Percentiles rank a stretch among this genome's conserved stretches.
Conservation (phyloP, 192 early-diverging fungal species). For the Umbelopsis sp. region DNA sequence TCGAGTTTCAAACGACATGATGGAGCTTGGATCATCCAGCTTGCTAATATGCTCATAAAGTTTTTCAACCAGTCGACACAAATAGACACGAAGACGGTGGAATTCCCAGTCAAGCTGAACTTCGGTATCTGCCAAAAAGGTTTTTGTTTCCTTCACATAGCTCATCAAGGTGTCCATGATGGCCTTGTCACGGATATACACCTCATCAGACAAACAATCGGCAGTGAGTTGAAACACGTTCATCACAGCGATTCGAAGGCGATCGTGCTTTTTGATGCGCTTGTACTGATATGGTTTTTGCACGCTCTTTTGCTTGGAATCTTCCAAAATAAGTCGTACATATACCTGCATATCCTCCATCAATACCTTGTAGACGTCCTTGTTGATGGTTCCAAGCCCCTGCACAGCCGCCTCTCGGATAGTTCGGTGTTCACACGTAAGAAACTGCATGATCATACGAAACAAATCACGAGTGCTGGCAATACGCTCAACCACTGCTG, state of each 20-base stretch:
- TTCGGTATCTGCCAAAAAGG: conserved; percentile 76
- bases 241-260: conserved; percentile 70
- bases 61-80: conserved; percentile 86
- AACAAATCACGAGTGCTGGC: conserved; percentile 63
- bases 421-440: conserved; percentile 63
- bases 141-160: conserved; percentile 78
- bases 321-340: conserved; percentile 62
- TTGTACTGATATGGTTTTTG: conserved; percentile 59
- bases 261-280: conserved; percentile 64
- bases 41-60: conserved; percentile 75
- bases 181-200: conserved; percentile 60
- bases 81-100: conserved; percentile 84
- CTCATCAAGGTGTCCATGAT: conserved; percentile 66
- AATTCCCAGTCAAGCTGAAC: conserved; percentile 87
- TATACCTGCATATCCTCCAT: conserved; percentile 68
- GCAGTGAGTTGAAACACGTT: conserved; percentile 74
- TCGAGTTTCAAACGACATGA: conserved; percentile 82
- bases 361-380: conserved; percentile 65
- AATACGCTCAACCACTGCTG: conserved; percentile 50
- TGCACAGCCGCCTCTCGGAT: conserved; percentile 73
- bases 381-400: conserved; percentile 67
- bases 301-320: conserved; percentile 54
- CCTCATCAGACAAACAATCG: conserved; percentile 61
- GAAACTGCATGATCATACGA: conserved; percentile 62
- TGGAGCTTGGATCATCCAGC: conserved; percentile 40